Conservation (phyloP, 768 basidiomycete species). For the Strobilomyces confusus region DNA sequence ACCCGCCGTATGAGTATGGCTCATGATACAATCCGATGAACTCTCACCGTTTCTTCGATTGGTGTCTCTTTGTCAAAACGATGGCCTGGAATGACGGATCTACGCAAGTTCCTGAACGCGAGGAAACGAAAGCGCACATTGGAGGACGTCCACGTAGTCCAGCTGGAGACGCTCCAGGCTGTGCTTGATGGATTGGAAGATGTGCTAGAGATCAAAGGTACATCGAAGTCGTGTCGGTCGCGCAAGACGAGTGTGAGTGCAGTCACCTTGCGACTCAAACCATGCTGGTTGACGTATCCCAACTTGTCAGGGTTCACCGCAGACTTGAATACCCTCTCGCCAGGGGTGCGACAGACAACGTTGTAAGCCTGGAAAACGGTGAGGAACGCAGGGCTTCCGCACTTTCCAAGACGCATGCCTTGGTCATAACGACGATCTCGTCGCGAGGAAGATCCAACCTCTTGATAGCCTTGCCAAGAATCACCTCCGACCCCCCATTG, state of each 20-base stretch:
- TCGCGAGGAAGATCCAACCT: slow-evolving; percentile 63
- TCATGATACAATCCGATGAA: not conserved
- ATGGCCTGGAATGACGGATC: slow-evolving; percentile 31
- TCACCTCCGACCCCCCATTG: slow-evolving; percentile 59
- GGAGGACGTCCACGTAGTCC: slow-evolving; percentile 59
- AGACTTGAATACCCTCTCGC: slow-evolving; percentile 9
- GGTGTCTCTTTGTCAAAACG: slow-evolving; percentile 51
- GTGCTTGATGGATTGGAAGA: slow-evolving; percentile 52
- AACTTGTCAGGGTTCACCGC: slow-evolving; percentile 30
- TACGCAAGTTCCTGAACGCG: not conserved
- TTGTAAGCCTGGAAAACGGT: slow-evolving; percentile 38
- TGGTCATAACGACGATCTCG: slow-evolving; percentile 76
- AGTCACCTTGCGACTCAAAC: slow-evolving; percentile 46
- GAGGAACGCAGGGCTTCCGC: too few relatives aligned
- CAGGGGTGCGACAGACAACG: slow-evolving; percentile 23
- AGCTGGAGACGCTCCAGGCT: slow-evolving; percentile 40
- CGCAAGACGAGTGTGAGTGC: too few relatives aligned
- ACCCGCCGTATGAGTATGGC: not conserved
- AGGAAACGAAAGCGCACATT: too few relatives aligned
- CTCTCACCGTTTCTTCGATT: slow-evolving; percentile 39
- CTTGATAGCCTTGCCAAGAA: slow-evolving; percentile 75
- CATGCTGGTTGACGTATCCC: slow-evolving; percentile 47
- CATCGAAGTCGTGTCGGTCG: not conserved
- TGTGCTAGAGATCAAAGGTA: slow-evolving; percentile 31
- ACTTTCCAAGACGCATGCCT: slow-evolving; percentile 34